Percentiles rank a stretch among this genome's conserved stretches.
Conservation (phyloP, 1,139 yeast species). For the Pichia sp. region DNA sequence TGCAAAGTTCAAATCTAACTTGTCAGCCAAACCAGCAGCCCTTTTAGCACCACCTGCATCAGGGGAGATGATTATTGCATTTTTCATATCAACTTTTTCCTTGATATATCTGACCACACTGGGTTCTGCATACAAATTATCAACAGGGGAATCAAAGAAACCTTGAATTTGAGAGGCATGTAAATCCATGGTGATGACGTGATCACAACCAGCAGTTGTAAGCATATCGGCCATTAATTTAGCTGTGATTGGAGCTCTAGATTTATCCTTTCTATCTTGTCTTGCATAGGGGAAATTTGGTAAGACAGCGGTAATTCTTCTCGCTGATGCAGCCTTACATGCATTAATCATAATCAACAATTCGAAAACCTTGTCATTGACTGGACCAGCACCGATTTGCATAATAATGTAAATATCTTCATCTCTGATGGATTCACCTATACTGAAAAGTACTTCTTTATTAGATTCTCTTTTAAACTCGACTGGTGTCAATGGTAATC, state of each 20-base stretch:
- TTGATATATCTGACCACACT: constrained; percentile 81
- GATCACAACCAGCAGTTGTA: constrained; percentile 94
- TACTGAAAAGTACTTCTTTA: constrained; percentile 85
- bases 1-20: constrained; percentile 88
- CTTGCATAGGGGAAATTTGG: constrained; percentile 97
- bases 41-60: constrained; percentile 99
- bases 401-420: constrained; percentile 85
- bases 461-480: constrained; percentile 66
- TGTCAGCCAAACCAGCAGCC: constrained; percentile 92
- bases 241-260: constrained; percentile 96
- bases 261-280: constrained; percentile 94
- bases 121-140: constrained; percentile 93
- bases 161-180: constrained; percentile 99
- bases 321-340: constrained; percentile 90
- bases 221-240: constrained; percentile 92
- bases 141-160: constrained; percentile 92
- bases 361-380: constrained; percentile 85
- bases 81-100: constrained; percentile 58
- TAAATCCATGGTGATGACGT: constrained; percentile 94
- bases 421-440: constrained; percentile 93
- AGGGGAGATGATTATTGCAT: constrained; percentile 86
- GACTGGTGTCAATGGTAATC: constrained; percentile 53
- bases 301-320: constrained; percentile 89
- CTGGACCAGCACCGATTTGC: constrained; percentile 89
- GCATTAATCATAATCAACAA: constrained; percentile 89